Evolutionary conservation across 805 yeast species (phyloP), one percentile per base, ranked within the genome.

Genomic region (Blastobotrys parvus): DNA sequence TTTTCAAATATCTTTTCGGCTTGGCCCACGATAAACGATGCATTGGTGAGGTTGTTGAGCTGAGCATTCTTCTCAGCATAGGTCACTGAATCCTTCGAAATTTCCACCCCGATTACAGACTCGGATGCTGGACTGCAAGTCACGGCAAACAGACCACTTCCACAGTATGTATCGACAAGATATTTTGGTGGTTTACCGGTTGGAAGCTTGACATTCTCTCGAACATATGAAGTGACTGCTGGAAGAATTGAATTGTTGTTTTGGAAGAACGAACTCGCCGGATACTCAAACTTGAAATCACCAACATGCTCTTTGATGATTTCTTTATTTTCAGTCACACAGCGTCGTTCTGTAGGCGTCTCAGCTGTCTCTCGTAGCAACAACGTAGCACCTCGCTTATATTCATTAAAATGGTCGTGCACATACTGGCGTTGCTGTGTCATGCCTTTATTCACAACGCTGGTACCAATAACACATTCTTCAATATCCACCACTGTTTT

Each of bases 221-320:
- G 75, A 15, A 92, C 98, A 59, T 86, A 89, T 33, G 70, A 69
- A 3, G 95, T 82, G 16, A 92, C 94, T 2, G 69, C 61, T 2
- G 97, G 95, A 48, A 92, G 67, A 20, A 92, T 90, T 17, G 94
- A 80, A 62, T 88, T 89, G 65, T 90, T 90, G 65, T 90, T 90
- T 65, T 90, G 98, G 71, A 92, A 92, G 59, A 92, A 92, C 61
- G 89, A 95, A 44, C 95, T 95, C 0, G 97, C 97, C 25, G 88
- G 80, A 62, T 86, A 92, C 56, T 84, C 80, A 63, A 92, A 92
- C 40, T 78, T 74, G 61, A 72, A 77, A 13, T 59, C 52, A 25
- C 56, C 65, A 1, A 90, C 94, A 53, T 74, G 75, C 58, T 89
- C 97, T 6, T 77, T 77, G 42, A 90, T 92, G 41, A 85, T 77